phyloP scores from a whole-genome alignment of 768 basidiomycete genomes.

The Suillus luteus region DNA sequence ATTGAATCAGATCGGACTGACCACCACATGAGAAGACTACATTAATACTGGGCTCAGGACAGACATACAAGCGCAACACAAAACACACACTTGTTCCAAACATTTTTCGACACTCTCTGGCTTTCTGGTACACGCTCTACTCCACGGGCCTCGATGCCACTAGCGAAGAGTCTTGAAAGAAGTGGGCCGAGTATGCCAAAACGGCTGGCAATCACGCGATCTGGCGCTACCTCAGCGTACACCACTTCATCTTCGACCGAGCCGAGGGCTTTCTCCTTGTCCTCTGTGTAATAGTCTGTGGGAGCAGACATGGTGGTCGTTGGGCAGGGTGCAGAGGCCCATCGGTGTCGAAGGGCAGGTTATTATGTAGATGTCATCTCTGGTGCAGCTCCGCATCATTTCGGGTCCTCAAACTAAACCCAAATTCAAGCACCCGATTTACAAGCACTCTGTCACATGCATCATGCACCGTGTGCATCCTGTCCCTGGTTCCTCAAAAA shows the following conservation, averaged over 20 bases:
- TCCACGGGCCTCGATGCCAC: conserved; percentile 57
- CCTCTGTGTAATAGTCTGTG: conserved; percentile 10
- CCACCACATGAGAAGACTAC: conserved; percentile 50
- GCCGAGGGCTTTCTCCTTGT: conserved; percentile 25
- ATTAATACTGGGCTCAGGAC: neutral
- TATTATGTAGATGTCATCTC: neutral
- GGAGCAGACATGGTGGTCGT: conserved; percentile 2
- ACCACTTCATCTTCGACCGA: neutral
- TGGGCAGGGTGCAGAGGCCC: neutral
- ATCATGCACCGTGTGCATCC: neutral
- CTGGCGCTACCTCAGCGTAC: conserved; percentile 28
- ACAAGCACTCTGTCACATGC: neutral
- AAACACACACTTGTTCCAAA: conserved; percentile 44
- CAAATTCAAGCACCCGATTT: neutral
- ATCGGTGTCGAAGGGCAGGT: neutral
- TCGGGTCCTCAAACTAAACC: neutral
- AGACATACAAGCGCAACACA: neutral
- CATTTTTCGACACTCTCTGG: conserved; percentile 45
- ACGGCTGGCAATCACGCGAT: conserved; percentile 31
- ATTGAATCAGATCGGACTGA: conserved; percentile 16
- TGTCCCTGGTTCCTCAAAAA: neutral
- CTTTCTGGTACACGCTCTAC: conserved; percentile 56
- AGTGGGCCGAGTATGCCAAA: conserved; percentile 34
- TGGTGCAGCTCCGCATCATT: neutral
- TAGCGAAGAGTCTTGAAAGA: conserved; percentile 43